Conservation (phyloP, 1,284 basidiomycete species). For the Moesziomyces sp. region DNA sequence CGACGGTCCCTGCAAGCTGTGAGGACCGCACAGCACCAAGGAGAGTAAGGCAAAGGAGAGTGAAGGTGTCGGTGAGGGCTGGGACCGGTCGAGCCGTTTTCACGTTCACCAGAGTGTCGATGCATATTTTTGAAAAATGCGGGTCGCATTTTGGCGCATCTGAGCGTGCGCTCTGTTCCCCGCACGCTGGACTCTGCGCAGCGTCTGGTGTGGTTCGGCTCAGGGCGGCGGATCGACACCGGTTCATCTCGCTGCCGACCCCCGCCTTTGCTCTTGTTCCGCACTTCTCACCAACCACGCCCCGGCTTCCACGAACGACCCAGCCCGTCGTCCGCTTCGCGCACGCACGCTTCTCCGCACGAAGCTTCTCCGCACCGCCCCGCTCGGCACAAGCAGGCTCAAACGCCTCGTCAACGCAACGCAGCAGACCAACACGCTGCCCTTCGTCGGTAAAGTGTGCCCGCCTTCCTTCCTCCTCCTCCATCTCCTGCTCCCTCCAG, state of each 20-base stretch:
- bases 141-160: background rate
- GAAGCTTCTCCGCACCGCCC: background rate
- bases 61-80: background rate
- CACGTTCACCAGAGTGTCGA: background rate
- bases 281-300: background rate
- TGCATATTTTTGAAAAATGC: background rate
- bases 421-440: background rate
- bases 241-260: background rate
- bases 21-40: background rate
- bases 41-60: too few relatives aligned
- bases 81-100: background rate
- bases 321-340: too few relatives aligned
- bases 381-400: background rate
- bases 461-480: background rate
- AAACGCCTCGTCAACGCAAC: background rate
- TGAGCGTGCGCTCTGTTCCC: too few relatives aligned
- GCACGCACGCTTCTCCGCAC: background rate
- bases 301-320: background rate
- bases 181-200: background rate
- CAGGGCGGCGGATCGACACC: background rate
- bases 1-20: background rate
- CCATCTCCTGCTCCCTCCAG: background rate
- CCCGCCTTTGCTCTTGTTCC: background rate
- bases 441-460: conserved; percentile 22
- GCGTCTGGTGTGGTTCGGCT: too few relatives aligned